A percentile compares a stretch with the other conserved stretches of the same genome.
phyloP scores from a whole-genome alignment of 176 grass and related monocot species.

The Secale cereale region DNA sequence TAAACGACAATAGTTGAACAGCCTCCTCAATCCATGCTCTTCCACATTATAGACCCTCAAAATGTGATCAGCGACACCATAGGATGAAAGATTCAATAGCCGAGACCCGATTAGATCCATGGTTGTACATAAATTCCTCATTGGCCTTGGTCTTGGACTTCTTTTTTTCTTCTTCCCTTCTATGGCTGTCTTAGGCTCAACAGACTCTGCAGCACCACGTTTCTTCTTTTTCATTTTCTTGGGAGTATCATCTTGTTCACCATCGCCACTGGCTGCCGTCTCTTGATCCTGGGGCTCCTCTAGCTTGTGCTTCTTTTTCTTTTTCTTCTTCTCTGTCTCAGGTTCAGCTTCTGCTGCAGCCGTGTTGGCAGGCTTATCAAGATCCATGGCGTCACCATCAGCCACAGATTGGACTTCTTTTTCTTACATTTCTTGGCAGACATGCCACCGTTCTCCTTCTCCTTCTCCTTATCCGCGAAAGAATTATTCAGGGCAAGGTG shows the following conservation, averaged over 20 bases:
- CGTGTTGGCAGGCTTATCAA: too few species aligned
- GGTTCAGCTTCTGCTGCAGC: conserved; percentile 35
- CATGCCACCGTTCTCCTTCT: too few species aligned
- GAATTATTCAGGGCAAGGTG: too few species aligned
- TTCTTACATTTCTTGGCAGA: too few species aligned
- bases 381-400: too few species aligned
- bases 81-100: background rate
- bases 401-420: too few species aligned
- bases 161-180: conserved; percentile 70
- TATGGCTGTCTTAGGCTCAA: conserved; percentile 28
- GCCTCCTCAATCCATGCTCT: background rate
- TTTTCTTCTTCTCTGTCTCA: conserved; percentile 62
- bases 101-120: background rate
- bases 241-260: conserved; percentile 32
- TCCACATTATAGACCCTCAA: background rate
- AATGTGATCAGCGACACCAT: background rate
- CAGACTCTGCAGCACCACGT: conserved; percentile 9
- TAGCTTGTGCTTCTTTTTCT: conserved; percentile 30
- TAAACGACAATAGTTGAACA: background rate
- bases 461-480: too few species aligned
- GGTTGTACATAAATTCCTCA: background rate
- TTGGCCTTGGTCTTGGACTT: conserved; percentile 43
- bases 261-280: background rate
- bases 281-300: conserved; percentile 38
- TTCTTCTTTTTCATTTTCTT: conserved; percentile 71